These are phyloP conservation scores for Blastomyces silverae DNA, from an alignment of 2,329 filamentous ascomycete genomes.

Conservation along the genomic window DNA sequence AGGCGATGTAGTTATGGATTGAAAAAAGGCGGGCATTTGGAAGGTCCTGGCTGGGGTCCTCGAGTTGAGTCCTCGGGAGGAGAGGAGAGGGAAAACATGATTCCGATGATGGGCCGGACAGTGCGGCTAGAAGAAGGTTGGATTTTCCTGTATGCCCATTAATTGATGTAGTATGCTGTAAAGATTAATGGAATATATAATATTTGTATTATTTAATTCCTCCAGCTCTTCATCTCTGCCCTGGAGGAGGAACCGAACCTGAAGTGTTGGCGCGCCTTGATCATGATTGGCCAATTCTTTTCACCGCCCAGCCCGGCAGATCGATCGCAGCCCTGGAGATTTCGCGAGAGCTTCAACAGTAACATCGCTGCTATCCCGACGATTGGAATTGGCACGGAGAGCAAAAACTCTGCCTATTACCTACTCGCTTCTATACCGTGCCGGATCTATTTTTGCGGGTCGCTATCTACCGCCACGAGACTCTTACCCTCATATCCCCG, in stretches of 20 bases:
- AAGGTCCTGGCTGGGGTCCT: too few relatives aligned
- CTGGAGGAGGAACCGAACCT: too few relatives aligned
- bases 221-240: too few relatives aligned
- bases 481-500: background rate
- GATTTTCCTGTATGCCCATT: background rate
- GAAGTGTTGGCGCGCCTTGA: conserved; percentile 2
- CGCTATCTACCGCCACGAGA: background rate
- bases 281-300: background rate
- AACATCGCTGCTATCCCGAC: background rate
- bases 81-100: background rate
- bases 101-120: background rate
- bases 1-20: conserved; percentile 21
- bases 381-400: background rate
- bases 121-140: background rate
- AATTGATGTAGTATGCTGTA: background rate
- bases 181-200: background rate
- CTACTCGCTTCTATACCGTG: background rate
- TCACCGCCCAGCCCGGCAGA: conserved; percentile 9
- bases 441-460: background rate
- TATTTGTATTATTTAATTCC: background rate
- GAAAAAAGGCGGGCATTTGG: too few relatives aligned
- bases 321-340: background rate
- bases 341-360: background rate
- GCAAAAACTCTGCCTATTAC: too few relatives aligned
- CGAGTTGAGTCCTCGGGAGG: background rate